A percentile compares a stretch with the other conserved stretches of the same genome.
Conservation (phyloP, 73 alveolate species). For the Stentor coeruleus region DNA sequence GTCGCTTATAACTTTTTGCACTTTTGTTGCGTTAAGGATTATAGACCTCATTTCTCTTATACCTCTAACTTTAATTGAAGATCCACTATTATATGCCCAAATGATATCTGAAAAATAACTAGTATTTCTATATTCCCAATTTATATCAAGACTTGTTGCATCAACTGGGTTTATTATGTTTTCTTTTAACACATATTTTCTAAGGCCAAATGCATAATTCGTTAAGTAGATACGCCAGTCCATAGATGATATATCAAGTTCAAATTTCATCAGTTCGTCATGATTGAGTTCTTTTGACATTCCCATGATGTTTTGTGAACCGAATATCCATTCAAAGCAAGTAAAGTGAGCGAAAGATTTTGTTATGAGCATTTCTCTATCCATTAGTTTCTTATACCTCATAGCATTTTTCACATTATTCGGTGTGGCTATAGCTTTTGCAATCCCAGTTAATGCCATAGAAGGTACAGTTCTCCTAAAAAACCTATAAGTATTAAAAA, state of each 20-base stretch:
- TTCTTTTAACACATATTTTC: slow-evolving; percentile 71
- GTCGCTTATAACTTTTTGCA: slow-evolving; percentile 53
- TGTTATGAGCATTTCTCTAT: slow-evolving; percentile 55
- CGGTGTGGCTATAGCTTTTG: slow-evolving; percentile 46
- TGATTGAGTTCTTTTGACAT: slow-evolving; percentile 18
- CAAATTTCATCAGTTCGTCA: slow-evolving; percentile 46
- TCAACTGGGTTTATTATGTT: slow-evolving; percentile 58
- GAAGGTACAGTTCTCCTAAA: slow-evolving; percentile 57
- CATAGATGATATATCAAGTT: slow-evolving; percentile 60
- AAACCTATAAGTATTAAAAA: slow-evolving; percentile 25
- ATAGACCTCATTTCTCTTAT: slow-evolving; percentile 38
- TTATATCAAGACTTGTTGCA: slow-evolving; percentile 44
- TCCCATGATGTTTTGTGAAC: slow-evolving; percentile 31
- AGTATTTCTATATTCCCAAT: slow-evolving; percentile 30
- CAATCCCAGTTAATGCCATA: slow-evolving; percentile 31
- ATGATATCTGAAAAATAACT: slow-evolving; percentile 56
- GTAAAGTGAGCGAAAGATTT: slow-evolving; percentile 54
- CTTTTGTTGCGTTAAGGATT: slow-evolving; percentile 46
- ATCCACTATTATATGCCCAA: slow-evolving; percentile 54
- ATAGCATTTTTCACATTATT: slow-evolving; percentile 52
- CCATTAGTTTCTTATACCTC: slow-evolving; percentile 50
- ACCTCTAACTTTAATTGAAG: slow-evolving; percentile 39
- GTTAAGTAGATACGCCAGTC: slow-evolving; percentile 70
- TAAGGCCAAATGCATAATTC: slow-evolving; percentile 72
- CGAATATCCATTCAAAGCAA: slow-evolving; percentile 75